phyloP scores from a whole-genome alignment of 2,329 filamentous ascomycete species.

The Xylaria sp. region DNA sequence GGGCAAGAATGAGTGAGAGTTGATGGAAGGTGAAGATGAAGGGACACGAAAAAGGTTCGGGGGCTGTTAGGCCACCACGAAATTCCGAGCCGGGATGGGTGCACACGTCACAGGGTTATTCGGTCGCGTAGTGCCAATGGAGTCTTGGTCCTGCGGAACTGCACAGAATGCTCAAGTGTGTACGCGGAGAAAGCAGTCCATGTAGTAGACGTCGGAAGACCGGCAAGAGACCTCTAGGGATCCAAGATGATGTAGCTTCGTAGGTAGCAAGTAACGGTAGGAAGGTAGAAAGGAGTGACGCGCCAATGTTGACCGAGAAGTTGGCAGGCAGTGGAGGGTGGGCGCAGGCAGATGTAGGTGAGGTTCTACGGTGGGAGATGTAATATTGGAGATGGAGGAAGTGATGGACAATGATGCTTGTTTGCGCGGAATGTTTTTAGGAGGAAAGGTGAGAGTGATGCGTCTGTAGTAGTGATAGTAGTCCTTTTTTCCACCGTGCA shows the following conservation, averaged over 20 bases:
- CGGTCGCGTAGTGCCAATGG: conserved; percentile 9
- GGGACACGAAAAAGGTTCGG: conserved; percentile 13
- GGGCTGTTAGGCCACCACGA: conserved; percentile 30
- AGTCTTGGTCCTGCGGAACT: conserved; percentile 4
- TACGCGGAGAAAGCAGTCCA: conserved; percentile 34
- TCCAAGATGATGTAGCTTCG: conserved; percentile 37
- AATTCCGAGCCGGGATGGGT: conserved; percentile 15
- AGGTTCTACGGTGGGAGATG: conserved; percentile 39
- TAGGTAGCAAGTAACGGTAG: conserved; percentile 30
- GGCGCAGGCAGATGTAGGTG: conserved; percentile 26
- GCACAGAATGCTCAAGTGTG: conserved; percentile 25
- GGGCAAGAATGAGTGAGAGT: conserved; percentile 36
- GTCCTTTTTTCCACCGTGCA: conserved; percentile 40
- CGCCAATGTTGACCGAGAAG: conserved; percentile 31
- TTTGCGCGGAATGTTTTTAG: conserved; percentile 35
- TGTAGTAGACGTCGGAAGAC: conserved; percentile 39
- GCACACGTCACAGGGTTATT: conserved; percentile 22
- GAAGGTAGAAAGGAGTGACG: conserved; percentile 43
- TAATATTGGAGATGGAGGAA: conserved; percentile 25
- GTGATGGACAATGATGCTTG: conserved; percentile 31
- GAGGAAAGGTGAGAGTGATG: conserved; percentile 29
- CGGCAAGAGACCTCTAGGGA: conserved; percentile 39
- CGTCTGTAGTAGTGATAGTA: conserved; percentile 29
- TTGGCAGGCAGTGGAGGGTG: conserved; percentile 19
- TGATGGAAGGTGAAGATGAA: conserved; percentile 21